Conservation (phyloP, 257 asterid species). For the Plantago elongata region DNA sequence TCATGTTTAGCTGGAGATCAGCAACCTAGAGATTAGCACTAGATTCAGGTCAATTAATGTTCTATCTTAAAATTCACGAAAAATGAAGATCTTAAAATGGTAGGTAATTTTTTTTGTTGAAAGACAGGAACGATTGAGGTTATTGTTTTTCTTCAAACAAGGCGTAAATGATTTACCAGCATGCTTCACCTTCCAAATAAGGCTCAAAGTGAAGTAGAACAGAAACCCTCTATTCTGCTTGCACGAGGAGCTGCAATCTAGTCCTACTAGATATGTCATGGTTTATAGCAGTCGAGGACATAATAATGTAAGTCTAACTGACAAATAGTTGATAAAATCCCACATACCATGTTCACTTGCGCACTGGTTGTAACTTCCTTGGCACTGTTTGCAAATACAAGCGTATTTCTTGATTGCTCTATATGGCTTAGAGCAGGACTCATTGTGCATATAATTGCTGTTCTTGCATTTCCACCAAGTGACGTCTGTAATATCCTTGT, state of each 20-base stretch:
- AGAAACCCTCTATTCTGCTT: constrained; percentile 3
- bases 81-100: too few species aligned
- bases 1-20: too few species aligned
- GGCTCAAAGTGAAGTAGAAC: background rate
- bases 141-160: too few species aligned
- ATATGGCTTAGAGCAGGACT: constrained; percentile 94
- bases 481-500: constrained; percentile 91
- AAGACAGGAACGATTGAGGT: too few species aligned
- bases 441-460: constrained; percentile 92
- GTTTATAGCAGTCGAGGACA: background rate
- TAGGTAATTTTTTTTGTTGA: too few species aligned
- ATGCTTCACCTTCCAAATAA: background rate
- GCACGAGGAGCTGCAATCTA: constrained; percentile 2
- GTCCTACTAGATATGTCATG: constrained; percentile 4
- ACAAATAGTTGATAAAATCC: background rate
- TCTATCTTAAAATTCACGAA: too few species aligned
- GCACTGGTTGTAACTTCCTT: constrained; percentile 89
- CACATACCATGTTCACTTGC: constrained; percentile 87
- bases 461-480: constrained; percentile 95
- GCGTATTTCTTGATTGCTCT: constrained; percentile 90
- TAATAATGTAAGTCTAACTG: background rate
- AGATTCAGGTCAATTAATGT: too few species aligned
- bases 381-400: constrained; percentile 85
- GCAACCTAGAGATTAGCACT: too few species aligned
- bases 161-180: too few species aligned